Evolutionary conservation across 805 yeast genomes (phyloP).

Genomic region (Pichia kluyveri): DNA sequence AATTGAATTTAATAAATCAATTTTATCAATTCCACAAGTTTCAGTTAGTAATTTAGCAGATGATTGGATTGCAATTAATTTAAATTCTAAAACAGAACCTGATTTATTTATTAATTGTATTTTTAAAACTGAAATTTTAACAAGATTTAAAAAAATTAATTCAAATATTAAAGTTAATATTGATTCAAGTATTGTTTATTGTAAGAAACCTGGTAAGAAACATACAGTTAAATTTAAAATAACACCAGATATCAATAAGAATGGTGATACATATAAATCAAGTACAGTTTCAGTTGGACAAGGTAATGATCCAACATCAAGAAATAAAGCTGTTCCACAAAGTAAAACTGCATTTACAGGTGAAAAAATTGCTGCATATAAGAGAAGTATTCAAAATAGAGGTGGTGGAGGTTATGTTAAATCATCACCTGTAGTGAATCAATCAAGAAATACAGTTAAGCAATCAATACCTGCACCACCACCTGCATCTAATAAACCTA

Average conservation of each 20-base stretch:
- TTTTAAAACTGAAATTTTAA: constrained; percentile 83
- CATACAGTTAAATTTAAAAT: constrained; percentile 64
- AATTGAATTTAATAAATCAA: constrained; percentile 56
- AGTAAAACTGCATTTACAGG: constrained; percentile 28
- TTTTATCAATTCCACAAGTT: constrained; percentile 49
- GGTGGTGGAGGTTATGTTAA: not conserved
- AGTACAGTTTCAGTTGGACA: constrained; percentile 72
- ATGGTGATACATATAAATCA: constrained; percentile 69
- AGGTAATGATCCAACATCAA: constrained; percentile 69
- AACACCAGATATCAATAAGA: constrained; percentile 48
- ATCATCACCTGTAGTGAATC: too few relatives aligned
- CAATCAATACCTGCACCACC: constrained; percentile 5
- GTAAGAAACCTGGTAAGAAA: constrained; percentile 79
- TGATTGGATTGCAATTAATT: constrained; percentile 78
- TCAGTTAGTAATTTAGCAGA: constrained; percentile 74
- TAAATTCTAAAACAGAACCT: constrained; percentile 49
- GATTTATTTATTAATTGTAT: constrained; percentile 74
- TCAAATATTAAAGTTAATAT: constrained; percentile 52
- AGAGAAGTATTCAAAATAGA: constrained; percentile 12
- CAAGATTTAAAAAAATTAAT: constrained; percentile 59
- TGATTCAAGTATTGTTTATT: constrained; percentile 68
- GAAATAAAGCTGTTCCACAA: constrained; percentile 69
- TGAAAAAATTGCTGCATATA: constrained; percentile 20
- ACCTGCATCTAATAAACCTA: constrained; percentile 7
- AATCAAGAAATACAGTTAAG: constrained; percentile 13